A percentile compares a stretch with the other conserved stretches of the same genome.
Evolutionary conservation across 1,139 yeast species (phyloP).

Genomic region (Tardiomyces digboiensis): DNA sequence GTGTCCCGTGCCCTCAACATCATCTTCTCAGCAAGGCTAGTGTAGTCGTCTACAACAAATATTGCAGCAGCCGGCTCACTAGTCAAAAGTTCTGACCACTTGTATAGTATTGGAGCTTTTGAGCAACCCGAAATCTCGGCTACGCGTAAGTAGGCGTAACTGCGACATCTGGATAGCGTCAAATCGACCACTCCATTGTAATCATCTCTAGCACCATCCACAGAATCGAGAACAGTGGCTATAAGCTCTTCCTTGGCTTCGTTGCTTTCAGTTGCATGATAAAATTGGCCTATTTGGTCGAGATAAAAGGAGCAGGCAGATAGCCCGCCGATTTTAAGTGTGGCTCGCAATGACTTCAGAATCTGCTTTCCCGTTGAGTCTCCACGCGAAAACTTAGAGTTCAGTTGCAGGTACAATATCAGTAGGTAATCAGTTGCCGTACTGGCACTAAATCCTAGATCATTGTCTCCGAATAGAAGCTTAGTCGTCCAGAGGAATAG

Average conservation of each 20-base stretch:
- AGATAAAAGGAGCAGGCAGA: background rate
- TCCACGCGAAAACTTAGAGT: conserved; percentile 1
- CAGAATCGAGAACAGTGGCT: background rate
- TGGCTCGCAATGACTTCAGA: background rate
- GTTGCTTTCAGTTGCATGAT: background rate
- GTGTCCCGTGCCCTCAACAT: background rate
- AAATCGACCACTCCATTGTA: conserved; percentile 1
- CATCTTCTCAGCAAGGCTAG: background rate
- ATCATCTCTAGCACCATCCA: background rate
- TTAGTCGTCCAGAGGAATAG: background rate
- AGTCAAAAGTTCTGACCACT: too few relatives aligned
- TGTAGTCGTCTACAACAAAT: background rate
- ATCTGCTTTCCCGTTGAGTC: background rate
- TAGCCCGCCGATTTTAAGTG: background rate
- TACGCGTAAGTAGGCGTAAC: background rate
- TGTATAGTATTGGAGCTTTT: too few relatives aligned
- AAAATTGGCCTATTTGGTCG: background rate
- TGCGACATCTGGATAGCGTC: background rate
- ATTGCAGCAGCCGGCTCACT: too few relatives aligned
- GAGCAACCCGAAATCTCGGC: too few relatives aligned
- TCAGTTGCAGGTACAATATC: background rate
- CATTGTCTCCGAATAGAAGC: background rate
- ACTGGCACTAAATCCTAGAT: conserved; percentile 1
- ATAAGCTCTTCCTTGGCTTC: background rate
- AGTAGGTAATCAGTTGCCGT: conserved; percentile 1